phyloP scores from a whole-genome alignment of 257 asterid species.

The Nicotiana sylvestris region DNA sequence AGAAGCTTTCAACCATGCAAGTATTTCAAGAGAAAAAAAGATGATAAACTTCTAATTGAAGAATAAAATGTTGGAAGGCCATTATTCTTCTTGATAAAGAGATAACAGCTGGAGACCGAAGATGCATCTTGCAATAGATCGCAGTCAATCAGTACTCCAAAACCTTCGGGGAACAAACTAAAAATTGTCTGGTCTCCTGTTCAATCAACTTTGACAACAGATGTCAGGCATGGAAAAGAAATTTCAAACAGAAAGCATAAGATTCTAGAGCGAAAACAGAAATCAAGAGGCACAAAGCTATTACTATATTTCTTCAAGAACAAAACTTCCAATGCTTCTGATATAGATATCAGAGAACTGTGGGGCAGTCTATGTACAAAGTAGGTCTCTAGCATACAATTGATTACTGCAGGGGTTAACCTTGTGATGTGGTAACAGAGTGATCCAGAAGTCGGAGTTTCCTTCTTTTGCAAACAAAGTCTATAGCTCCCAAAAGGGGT shows the following conservation, averaged over 20 bases:
- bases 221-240: background rate
- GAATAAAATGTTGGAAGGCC: background rate
- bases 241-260: background rate
- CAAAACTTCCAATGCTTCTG: background rate
- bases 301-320: background rate
- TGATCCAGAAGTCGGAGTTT: background rate
- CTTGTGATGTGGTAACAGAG: background rate
- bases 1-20: background rate
- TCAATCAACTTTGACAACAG: background rate
- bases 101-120: background rate
- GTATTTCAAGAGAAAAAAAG: background rate
- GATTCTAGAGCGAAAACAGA: slow-evolving; percentile 1
- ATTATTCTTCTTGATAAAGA: background rate
- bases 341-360: background rate
- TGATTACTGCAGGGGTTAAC: background rate
- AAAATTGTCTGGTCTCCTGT: background rate
- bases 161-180: background rate
- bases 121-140: background rate
- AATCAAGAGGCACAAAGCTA: background rate
- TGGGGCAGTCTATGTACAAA: background rate
- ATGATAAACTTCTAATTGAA: background rate
- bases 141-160: background rate
- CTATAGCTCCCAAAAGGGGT: slow-evolving; percentile 1
- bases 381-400: background rate
- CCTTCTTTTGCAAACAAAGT: slow-evolving; percentile 8